These are phyloP conservation scores for Saprolegnia parasitica DNA, from an alignment of 352 stramenopile genomes.

Conservation along the genomic window DNA sequence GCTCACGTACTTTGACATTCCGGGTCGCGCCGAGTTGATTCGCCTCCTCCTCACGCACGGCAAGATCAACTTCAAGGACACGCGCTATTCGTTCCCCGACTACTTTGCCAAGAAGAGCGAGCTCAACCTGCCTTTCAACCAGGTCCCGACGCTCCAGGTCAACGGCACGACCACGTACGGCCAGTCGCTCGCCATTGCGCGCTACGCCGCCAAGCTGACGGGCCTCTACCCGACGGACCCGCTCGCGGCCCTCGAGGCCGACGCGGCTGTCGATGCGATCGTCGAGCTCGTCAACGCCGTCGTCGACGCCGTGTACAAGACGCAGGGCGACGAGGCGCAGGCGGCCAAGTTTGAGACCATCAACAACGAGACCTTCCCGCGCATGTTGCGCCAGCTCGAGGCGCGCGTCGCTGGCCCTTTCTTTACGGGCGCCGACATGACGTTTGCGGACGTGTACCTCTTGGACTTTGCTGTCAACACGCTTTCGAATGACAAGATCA, in stretches of 20 bases:
- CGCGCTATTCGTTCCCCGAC: conserved; percentile 39
- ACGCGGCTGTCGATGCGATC: conserved; percentile 30
- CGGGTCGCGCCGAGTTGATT: conserved; percentile 55
- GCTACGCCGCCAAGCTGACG: conserved; percentile 50
- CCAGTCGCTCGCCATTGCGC: conserved; percentile 55
- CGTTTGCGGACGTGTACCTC: conserved; percentile 41
- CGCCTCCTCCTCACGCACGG: conserved; percentile 51
- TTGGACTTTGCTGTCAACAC: conserved; percentile 34
- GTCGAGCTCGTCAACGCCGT: neutral
- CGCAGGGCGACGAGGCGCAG: conserved; percentile 11
- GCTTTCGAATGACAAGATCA: conserved; percentile 2
- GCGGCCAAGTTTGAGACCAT: conserved; percentile 35
- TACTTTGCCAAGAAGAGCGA: conserved; percentile 50
- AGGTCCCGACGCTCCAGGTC: conserved; percentile 49
- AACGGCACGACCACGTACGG: conserved; percentile 45
- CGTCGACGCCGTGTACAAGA: neutral
- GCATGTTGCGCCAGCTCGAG: conserved; percentile 43
- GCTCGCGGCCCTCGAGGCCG: conserved; percentile 47
- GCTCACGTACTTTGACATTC: conserved; percentile 50
- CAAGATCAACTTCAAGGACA: conserved; percentile 59
- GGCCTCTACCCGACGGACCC: conserved; percentile 56
- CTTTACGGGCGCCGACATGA: conserved; percentile 44
- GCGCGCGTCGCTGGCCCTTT: conserved; percentile 44
- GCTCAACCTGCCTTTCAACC: conserved; percentile 40
- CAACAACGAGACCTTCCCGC: conserved; percentile 36